Base-by-base conservation (phyloP, 768 basidiomycete genomes). In the Leccinum incarnatum region DNA sequence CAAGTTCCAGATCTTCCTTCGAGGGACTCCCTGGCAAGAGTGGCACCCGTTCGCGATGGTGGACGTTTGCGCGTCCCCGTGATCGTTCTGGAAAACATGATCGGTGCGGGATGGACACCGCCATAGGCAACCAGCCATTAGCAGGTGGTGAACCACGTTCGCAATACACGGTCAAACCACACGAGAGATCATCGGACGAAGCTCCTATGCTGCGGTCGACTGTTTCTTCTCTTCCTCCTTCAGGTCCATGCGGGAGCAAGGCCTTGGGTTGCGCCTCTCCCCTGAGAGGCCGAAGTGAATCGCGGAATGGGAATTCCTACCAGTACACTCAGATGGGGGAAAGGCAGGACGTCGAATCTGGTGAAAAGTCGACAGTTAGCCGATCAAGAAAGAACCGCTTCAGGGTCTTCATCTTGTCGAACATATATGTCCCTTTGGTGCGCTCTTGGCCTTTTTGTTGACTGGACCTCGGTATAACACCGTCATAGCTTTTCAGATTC, bases 341-440 rank as follows among this genome's bases (percentile, higher is more conserved):
- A 27, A 63, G 56, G 36, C 60, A 61, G 32, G 69, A 73, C 54
- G 45, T 34, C 32, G 73, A 74, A 48, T 73, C 72, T 12, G 68
- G 67, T 12, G 69, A 72, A 49, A 72, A 69, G 65, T 51, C 62
- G 36, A 62, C 57, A 1, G 55, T 63, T 66, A 67, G 69, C 60
- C 72, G 60, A 60, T 70, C 73, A 59, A 66, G 76, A 47, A 77
- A 65, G 67, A 86, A 84, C 65, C 76, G 79, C 46, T 64, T 89
- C 51, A 81, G 88, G 51, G 70, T 76, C 9, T 94, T 91, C 65
- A 82, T 92, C 59, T 75, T 94, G 46, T 82, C 80, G 51, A 91
- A 93, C 63, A 73, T 81, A 55, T 91, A 91, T 70, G 88, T 91
- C 53, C 92, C 92, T 52, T 68, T 94, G 76, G 92, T 92, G 64